Percentiles rank a stretch among this genome's conserved stretches.
Evolutionary conservation across 106 monocot genomes (phyloP).

Genomic region (Dendrobium officinale): DNA sequence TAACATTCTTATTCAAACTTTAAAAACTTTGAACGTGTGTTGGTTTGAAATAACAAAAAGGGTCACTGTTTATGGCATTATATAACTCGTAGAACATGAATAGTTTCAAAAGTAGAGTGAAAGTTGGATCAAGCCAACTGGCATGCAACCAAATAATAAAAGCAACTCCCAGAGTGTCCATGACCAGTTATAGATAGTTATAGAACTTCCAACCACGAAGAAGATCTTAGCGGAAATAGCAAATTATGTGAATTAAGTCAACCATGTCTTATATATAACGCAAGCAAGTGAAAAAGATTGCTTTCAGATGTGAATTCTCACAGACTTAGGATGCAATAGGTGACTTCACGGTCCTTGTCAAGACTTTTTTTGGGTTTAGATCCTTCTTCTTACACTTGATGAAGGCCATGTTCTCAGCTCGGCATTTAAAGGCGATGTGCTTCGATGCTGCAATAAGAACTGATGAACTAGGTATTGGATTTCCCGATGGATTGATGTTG

Average conservation of each 20-base stretch:
- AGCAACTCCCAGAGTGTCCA: neutral
- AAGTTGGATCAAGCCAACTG: neutral
- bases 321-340: slow-evolving; percentile 67
- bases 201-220: no score
- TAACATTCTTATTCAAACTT: neutral
- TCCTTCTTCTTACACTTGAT: no score
- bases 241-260: neutral
- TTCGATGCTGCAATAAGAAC: no score
- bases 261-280: neutral
- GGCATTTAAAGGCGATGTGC: no score
- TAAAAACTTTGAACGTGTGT: neutral
- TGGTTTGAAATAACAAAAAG: neutral
- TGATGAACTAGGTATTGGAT: no score
- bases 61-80: neutral
- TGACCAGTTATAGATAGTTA: neutral
- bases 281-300: neutral
- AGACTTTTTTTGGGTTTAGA: slow-evolving; percentile 86
- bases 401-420: no score
- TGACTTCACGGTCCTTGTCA: slow-evolving; percentile 78
- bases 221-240: neutral
- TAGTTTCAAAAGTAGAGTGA: neutral
- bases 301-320: slow-evolving; percentile 6
- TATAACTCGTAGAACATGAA: neutral
- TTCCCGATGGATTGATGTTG: no score
- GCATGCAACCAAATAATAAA: neutral